These are phyloP conservation scores for Capronia coronata DNA, from an alignment of 2,329 filamentous ascomycete genomes.

Conservation along the genomic window DNA sequence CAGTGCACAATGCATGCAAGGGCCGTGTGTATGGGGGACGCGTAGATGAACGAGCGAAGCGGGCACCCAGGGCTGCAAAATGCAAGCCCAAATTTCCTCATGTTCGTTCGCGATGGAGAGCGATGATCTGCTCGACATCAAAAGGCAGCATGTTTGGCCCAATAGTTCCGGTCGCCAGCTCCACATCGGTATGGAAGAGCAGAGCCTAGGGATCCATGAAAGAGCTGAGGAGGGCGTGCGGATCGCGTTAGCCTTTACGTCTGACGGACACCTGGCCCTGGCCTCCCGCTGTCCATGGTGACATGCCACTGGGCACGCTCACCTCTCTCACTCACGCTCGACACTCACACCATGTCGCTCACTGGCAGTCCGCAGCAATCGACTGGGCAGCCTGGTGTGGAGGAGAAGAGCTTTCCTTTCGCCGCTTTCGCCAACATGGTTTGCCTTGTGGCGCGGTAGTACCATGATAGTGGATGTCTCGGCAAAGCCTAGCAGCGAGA, in stretches of 20 bases:
- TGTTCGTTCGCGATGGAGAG: conserved; percentile 23
- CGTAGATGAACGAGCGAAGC: conserved; percentile 10
- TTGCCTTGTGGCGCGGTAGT: conserved; percentile 14
- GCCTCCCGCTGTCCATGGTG: conserved; percentile 26
- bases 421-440: conserved; percentile 12
- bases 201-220: conserved; percentile 21
- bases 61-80: conserved; percentile 6
- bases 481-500: conserved; percentile 20
- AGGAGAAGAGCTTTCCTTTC: conserved; percentile 9
- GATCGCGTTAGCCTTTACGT: conserved; percentile 17
- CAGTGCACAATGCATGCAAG: conserved; percentile 11
- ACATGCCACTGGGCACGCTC: conserved; percentile 19
- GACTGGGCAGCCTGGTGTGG: conserved; percentile 15
- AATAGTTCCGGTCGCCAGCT: conserved; percentile 22
- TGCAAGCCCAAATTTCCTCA: conserved; percentile 23
- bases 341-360: background rate
- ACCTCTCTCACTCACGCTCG: too few relatives aligned
- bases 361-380: conserved; percentile 6
- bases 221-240: conserved; percentile 19
- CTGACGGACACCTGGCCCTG: conserved; percentile 25
- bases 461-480: conserved; percentile 25
- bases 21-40: conserved; percentile 5
- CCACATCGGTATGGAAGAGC: conserved; percentile 17
- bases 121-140: conserved; percentile 25
- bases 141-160: conserved; percentile 20